Evolutionary conservation across 805 yeast species (phyloP).

Genomic region (Ogataea trehalophila): DNA sequence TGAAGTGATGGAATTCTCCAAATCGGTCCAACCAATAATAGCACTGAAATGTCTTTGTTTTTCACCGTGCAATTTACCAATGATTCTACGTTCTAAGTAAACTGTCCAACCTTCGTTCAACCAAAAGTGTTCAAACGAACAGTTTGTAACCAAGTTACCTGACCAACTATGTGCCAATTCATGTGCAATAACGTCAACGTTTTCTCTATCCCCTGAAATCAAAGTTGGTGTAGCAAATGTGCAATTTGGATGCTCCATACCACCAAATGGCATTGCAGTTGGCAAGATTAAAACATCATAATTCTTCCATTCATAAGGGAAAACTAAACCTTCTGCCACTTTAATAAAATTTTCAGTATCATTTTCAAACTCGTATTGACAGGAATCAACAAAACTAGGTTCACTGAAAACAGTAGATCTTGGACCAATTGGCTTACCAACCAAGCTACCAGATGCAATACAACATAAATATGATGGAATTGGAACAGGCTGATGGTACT

Average conservation of each 20-base stretch:
- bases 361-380: slow-evolving; percentile 73
- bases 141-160: slow-evolving; percentile 85
- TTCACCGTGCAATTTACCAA: slow-evolving; percentile 76
- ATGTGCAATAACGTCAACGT: slow-evolving; percentile 88
- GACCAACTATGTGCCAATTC: slow-evolving; percentile 93
- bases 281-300: slow-evolving; percentile 81
- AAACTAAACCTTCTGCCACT: slow-evolving; percentile 72
- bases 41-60: slow-evolving; percentile 73
- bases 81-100: slow-evolving; percentile 78
- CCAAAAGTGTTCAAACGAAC: slow-evolving; percentile 94
- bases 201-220: slow-evolving; percentile 77
- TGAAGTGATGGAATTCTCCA: slow-evolving; percentile 60
- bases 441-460: slow-evolving; percentile 78
- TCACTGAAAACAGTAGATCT: slow-evolving; percentile 80
- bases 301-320: slow-evolving; percentile 78
- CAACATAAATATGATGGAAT: slow-evolving; percentile 83
- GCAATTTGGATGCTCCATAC: slow-evolving; percentile 92
- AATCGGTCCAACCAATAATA: slow-evolving; percentile 84
- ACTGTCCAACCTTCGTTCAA: slow-evolving; percentile 97
- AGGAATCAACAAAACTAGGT: slow-evolving; percentile 59
- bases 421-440: slow-evolving; percentile 70
- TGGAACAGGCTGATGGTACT: slow-evolving; percentile 70
- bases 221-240: slow-evolving; percentile 90
- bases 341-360: slow-evolving; percentile 78
- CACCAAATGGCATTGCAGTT: slow-evolving; percentile 78